Percentiles rank a stretch among this genome's conserved stretches.
phyloP scores from a whole-genome alignment of 1,284 basidiomycete genomes.

The Cutaneotrichosporon daszewskae region DNA sequence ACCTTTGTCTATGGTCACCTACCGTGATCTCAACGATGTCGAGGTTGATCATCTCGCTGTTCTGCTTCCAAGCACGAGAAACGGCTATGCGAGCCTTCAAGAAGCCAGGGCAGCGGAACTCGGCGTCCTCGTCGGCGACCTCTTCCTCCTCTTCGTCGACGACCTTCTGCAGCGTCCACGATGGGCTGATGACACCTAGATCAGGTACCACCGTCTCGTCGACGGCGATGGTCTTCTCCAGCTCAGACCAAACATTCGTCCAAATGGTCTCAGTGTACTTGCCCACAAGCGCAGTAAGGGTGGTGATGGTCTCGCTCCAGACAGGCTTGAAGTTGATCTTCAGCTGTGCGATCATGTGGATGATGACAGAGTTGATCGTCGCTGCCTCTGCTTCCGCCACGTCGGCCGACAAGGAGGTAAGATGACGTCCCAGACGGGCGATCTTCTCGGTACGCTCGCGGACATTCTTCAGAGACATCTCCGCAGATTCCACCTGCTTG shows the following conservation, averaged over 20 bases:
- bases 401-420: constrained; percentile 24
- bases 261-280: constrained; percentile 66
- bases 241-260: constrained; percentile 61
- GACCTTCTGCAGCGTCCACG: constrained; percentile 24
- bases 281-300: constrained; percentile 58
- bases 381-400: constrained; percentile 6
- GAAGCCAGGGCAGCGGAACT: constrained; percentile 41
- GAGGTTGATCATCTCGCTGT: constrained; percentile 18
- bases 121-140: constrained; percentile 35
- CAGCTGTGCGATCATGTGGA: constrained; percentile 55
- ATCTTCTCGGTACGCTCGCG: constrained; percentile 75
- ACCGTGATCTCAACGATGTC: constrained; percentile 35
- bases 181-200: constrained; percentile 29
- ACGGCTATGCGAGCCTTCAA: constrained; percentile 20
- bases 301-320: constrained; percentile 73
- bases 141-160: constrained; percentile 11
- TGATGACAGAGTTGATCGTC: constrained; percentile 14
- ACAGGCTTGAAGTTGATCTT: constrained; percentile 86
- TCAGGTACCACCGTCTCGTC: constrained; percentile 21
- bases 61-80: constrained; percentile 21
- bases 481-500: constrained; percentile 65
- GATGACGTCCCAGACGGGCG: constrained; percentile 27
- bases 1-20: constrained; percentile 6
- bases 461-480: constrained; percentile 68
- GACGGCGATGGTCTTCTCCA: constrained; percentile 47